phyloP scores from a whole-genome alignment of 2,329 filamentous ascomycete genomes.

The Pezicula neosporulosa region DNA sequence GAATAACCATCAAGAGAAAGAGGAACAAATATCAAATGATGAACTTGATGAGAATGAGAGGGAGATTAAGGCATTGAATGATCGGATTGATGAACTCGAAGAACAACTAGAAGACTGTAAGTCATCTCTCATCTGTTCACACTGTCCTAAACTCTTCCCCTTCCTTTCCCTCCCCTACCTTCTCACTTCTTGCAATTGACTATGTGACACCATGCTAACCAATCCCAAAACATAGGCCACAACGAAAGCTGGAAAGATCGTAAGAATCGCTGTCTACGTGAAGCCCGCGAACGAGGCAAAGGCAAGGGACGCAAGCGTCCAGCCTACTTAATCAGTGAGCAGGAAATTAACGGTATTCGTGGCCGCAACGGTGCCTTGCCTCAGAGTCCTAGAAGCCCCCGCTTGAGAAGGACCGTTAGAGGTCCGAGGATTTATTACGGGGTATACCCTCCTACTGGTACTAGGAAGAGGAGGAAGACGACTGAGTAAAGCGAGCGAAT shows the following conservation, averaged over 20 bases:
- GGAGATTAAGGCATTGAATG: neutral
- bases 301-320: neutral
- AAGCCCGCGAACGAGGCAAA: neutral
- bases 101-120: neutral
- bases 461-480: too few species aligned
- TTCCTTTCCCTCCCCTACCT: neutral
- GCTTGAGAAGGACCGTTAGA: too few species aligned
- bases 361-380: too few species aligned
- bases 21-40: neutral
- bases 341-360: neutral
- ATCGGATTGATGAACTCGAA: neutral
- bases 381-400: too few species aligned
- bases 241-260: neutral
- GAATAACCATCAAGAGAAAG: conserved; percentile 1
- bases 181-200: too few species aligned
- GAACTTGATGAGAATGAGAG: neutral
- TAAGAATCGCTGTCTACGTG: neutral
- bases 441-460: too few species aligned
- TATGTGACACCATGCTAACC: neutral
- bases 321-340: neutral
- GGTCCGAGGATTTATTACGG: too few species aligned
- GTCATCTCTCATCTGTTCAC: neutral
- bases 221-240: neutral
- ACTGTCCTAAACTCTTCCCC: neutral
- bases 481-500: too few species aligned